phyloP scores from a whole-genome alignment of 495 filamentous ascomycete genomes.

The Penicillium coffeae region DNA sequence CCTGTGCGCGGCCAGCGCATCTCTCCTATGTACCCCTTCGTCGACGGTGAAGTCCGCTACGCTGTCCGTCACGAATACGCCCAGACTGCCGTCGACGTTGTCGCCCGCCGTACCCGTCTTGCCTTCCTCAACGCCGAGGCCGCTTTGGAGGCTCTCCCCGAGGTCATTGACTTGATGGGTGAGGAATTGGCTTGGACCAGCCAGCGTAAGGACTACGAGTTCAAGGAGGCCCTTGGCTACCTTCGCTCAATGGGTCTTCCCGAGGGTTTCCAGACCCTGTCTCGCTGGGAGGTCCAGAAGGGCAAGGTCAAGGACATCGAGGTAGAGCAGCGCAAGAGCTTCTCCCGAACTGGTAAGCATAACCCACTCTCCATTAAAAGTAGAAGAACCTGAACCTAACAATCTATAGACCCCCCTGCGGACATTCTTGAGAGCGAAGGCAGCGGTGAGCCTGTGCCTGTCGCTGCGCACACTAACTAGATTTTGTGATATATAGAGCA shows the following conservation, averaged over 20 bases:
- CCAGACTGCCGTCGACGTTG: conserved; percentile 86
- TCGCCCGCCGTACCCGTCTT: conserved; percentile 81
- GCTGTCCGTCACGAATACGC: conserved; percentile 89
- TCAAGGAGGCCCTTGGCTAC: conserved; percentile 75
- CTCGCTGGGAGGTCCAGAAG: conserved; percentile 72
- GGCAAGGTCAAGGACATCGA: conserved; percentile 69
- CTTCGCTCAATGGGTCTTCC: conserved; percentile 85
- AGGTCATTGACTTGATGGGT: conserved; percentile 88
- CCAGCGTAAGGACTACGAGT: conserved; percentile 74
- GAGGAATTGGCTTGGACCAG: conserved; percentile 81
- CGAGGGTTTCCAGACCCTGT: conserved; percentile 64
- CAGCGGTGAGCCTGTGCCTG: conserved; percentile 6
- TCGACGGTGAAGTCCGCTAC: conserved; percentile 95
- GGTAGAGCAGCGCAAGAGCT: conserved; percentile 65
- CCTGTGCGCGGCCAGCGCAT: conserved; percentile 84
- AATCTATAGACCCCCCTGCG: conserved; percentile 50
- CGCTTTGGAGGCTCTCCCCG: conserved; percentile 83
- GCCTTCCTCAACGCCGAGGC: conserved; percentile 96
- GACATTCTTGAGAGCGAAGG: conserved; percentile 51
- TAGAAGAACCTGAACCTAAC: conserved; percentile 22
- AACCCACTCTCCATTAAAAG: background rate
- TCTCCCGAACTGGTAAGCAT: conserved; percentile 65
- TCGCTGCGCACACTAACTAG: conserved; percentile 45
- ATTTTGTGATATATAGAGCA: conserved; percentile 27
- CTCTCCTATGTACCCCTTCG: conserved; percentile 80